Percentiles rank a stretch among this genome's conserved stretches.
phyloP scores from a whole-genome alignment of 1,139 yeast genomes.

The Nakaseomyces uthaithaninus region DNA sequence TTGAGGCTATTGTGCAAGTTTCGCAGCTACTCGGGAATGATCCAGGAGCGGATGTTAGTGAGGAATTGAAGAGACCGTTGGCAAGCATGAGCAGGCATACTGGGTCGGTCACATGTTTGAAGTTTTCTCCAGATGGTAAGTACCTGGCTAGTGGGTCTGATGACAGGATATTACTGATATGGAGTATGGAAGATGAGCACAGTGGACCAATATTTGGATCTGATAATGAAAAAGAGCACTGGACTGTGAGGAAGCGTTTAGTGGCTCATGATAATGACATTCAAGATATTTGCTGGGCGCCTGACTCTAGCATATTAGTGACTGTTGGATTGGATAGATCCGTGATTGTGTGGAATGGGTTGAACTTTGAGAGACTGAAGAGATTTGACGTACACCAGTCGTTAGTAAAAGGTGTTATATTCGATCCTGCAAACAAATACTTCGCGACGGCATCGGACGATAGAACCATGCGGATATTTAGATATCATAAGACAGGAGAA shows the following conservation, averaged over 20 bases:
- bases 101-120: slow-evolving; percentile 90
- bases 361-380: slow-evolving; percentile 82
- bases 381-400: slow-evolving; percentile 89
- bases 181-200: slow-evolving; percentile 86
- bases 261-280: slow-evolving; percentile 97
- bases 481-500: slow-evolving; percentile 73
- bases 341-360: slow-evolving; percentile 88
- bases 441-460: slow-evolving; percentile 97
- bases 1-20: slow-evolving; percentile 44
- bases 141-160: slow-evolving; percentile 93
- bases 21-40: slow-evolving; percentile 19
- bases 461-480: slow-evolving; percentile 75
- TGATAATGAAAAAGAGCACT: slow-evolving; percentile 69
- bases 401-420: slow-evolving; percentile 91
- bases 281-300: slow-evolving; percentile 97
- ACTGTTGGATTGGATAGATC: slow-evolving; percentile 92
- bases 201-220: slow-evolving; percentile 43
- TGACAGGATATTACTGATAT: slow-evolving; percentile 80
- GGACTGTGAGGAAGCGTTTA: slow-evolving; percentile 85
- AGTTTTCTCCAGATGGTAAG: slow-evolving; percentile 86
- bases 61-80: slow-evolving; percentile 44
- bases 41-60: slow-evolving; percentile 23
- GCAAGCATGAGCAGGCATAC: slow-evolving; percentile 79
- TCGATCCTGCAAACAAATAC: slow-evolving; percentile 95
- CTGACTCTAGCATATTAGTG: slow-evolving; percentile 81